Evolutionary conservation across 2,329 filamentous ascomycete genomes (phyloP).

Genomic region (Rhexocercosporidium sp.): DNA sequence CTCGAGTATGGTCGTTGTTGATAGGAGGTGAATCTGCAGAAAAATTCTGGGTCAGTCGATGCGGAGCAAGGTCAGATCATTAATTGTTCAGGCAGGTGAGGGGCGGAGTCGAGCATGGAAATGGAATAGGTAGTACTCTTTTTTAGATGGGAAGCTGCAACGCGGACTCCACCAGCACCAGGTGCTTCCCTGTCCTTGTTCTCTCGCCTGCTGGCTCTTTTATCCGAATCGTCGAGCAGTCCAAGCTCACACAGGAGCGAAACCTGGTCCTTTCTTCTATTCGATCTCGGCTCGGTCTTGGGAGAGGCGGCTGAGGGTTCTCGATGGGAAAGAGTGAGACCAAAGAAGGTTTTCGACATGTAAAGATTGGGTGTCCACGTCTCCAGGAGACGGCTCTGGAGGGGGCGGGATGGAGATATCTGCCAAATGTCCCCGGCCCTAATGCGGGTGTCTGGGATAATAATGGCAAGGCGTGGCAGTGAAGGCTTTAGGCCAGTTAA

Average conservation of each 20-base stretch:
- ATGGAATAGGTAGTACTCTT: slow-evolving; percentile 37
- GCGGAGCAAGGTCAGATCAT: slow-evolving; percentile 15
- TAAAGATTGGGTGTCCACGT: slow-evolving; percentile 18
- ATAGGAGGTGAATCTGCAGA: slow-evolving; percentile 22
- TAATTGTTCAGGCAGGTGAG: slow-evolving; percentile 24
- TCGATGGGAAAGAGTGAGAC: slow-evolving; percentile 25
- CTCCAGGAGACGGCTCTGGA: slow-evolving; percentile 13
- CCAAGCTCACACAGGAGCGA: slow-evolving; percentile 42
- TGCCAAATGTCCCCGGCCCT: slow-evolving; percentile 3
- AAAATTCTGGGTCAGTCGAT: slow-evolving; percentile 26
- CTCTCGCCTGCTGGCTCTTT: slow-evolving; percentile 39
- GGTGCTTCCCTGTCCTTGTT: slow-evolving; percentile 35
- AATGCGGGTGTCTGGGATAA: not conserved
- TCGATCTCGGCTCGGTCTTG: slow-evolving; percentile 7
- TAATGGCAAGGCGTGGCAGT: slow-evolving; percentile 6
- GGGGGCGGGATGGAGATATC: slow-evolving; percentile 8
- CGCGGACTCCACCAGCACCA: slow-evolving; percentile 35
- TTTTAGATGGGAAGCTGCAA: slow-evolving; percentile 39
- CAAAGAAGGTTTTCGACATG: slow-evolving; percentile 40
- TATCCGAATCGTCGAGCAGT: slow-evolving; percentile 37
- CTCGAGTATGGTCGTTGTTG: slow-evolving; percentile 20
- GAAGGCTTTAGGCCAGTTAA: slow-evolving; percentile 12
- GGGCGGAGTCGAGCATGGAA: slow-evolving; percentile 27
- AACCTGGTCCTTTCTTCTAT: slow-evolving; percentile 37
- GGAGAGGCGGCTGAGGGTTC: slow-evolving; percentile 1